Evolutionary conservation across 2,329 filamentous ascomycete genomes (phyloP), one percentile per base, ranked within the genome.

Genomic region (Leptographium flavum): DNA sequence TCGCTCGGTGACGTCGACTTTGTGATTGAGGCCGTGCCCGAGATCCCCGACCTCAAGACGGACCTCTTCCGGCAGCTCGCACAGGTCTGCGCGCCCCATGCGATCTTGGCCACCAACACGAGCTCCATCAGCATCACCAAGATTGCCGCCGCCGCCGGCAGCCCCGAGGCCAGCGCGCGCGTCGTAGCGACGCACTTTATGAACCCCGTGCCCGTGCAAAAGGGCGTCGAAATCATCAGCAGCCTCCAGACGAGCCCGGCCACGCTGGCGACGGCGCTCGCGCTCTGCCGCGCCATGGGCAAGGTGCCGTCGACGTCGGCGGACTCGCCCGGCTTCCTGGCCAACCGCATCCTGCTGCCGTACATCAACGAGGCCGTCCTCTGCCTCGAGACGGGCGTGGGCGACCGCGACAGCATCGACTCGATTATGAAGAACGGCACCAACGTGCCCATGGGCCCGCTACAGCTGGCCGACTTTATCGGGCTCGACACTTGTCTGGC

Each of bases 391-490:
- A 95, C 92, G 0, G 85, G 86, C 3, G 79, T 98, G 1, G 92
- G 92, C 17, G 74, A 77, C 52, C 82, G 84, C 54, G 88, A 96
- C 58, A 84, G 90, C 52, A 98, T 98, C 53, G 92, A 98, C 59
- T 81, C 75, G 52, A 98, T 98, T 56, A 98, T 98, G 92, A 96
- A 94, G 75, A 95, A 95, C 56, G 92, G 92, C 39, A 98, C 92
- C 21, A 94, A 94, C 59, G 92, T 98, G 35, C 92, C 92, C 22
- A 98, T 98, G 92, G 92, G 92, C 0, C 92, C 92, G 10, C 70
- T 98, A 53, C 81, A 87, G 57, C 67, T 98, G 56, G 92, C 92
- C 3, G 92, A 98, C 63, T 98, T 98, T 58, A 96, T 98, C 57
- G 92, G 92, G 8, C 71, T 98, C 38, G 92, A 98, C 61, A 98